These are phyloP conservation scores for Obelidium mucronatum DNA, from an alignment of 192 early-diverging fungal species.

Conservation along the genomic window DNA sequence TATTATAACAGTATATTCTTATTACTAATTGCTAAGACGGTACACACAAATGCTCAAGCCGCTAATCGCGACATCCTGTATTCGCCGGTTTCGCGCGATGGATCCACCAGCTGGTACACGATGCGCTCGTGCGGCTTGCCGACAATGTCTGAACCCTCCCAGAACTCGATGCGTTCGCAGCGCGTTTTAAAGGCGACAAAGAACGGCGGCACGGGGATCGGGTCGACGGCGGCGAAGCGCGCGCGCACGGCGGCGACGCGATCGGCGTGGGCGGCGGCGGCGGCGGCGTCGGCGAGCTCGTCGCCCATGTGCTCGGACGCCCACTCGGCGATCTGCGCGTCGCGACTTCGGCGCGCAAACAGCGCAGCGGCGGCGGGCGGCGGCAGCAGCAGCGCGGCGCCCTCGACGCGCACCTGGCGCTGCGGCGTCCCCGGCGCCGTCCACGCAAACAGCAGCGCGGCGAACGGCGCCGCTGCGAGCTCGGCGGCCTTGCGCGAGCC, in stretches of 20 bases:
- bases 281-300: neutral
- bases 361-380: neutral
- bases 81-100: no score
- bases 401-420: slow-evolving; percentile 9
- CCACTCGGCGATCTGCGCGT: slow-evolving; percentile 22
- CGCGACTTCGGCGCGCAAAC: neutral
- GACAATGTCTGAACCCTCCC: no score
- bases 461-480: neutral
- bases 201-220: neutral
- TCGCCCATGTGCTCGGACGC: neutral
- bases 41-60: no score
- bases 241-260: neutral
- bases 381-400: neutral
- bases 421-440: neutral
- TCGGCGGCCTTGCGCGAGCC: neutral
- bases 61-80: no score
- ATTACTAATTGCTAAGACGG: no score
- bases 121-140: no score
- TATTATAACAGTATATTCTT: no score
- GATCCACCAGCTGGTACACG: no score
- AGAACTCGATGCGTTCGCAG: neutral
- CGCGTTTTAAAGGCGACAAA: neutral
- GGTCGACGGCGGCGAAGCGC: neutral
- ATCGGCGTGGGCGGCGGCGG: neutral
- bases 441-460: neutral